Evolutionary conservation across 2,329 filamentous ascomycete species (phyloP).

Genomic region (Neonectria punicea): DNA sequence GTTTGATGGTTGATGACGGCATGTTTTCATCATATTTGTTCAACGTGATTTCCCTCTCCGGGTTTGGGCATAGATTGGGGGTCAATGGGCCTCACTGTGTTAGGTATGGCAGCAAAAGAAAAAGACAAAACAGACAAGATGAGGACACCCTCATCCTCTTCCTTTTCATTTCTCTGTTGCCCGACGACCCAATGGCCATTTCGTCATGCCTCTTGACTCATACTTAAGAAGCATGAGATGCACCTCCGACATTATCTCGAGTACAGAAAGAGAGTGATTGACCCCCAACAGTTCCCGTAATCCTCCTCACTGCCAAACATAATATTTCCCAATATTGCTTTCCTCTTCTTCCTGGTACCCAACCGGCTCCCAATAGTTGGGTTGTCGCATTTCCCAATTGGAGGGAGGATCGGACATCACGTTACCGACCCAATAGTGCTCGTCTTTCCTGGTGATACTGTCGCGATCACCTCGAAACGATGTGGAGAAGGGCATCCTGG

Average conservation of each 20-base stretch:
- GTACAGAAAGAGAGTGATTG: background rate
- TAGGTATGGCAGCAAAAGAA: slow-evolving; percentile 15
- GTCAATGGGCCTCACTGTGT: slow-evolving; percentile 5
- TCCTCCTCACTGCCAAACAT: background rate
- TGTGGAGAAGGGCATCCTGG: background rate
- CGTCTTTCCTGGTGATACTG: background rate
- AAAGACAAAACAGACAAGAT: slow-evolving; percentile 3
- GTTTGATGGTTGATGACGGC: slow-evolving; percentile 13
- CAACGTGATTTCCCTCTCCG: slow-evolving; percentile 9
- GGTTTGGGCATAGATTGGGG: slow-evolving; percentile 21
- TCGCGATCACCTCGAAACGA: slow-evolving; percentile 1
- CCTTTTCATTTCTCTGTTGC: background rate
- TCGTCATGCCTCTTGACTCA: background rate
- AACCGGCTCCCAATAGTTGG: background rate
- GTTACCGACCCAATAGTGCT: background rate
- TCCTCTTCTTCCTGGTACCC: no score
- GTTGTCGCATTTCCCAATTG: background rate
- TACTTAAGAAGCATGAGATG: background rate
- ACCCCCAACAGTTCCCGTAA: background rate
- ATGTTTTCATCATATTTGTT: slow-evolving; percentile 18
- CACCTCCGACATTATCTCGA: background rate
- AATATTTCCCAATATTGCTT: no score
- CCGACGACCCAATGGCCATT: background rate
- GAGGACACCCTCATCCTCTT: slow-evolving; percentile 14
- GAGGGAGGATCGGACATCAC: background rate